phyloP scores from a whole-genome alignment of 192 early-diverging fungal species.

The Allomyces javanicus region DNA sequence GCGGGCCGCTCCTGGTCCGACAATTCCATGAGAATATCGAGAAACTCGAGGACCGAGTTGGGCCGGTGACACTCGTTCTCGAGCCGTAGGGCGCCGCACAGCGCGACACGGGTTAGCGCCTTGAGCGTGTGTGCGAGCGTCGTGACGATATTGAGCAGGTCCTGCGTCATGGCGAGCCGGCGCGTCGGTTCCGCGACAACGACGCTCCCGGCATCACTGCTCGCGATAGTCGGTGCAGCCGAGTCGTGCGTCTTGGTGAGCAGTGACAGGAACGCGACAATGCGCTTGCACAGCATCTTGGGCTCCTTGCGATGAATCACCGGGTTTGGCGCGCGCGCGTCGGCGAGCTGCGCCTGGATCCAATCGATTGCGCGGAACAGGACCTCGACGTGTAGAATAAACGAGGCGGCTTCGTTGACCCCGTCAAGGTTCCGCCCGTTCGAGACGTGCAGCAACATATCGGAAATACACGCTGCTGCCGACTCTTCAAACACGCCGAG shows the following conservation, averaged over 20 bases:
- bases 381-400: constrained; percentile 81
- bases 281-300: constrained; percentile 86
- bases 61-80: constrained; percentile 17
- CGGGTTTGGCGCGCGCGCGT: constrained; percentile 29
- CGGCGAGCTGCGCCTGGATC: constrained; percentile 50
- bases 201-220: constrained; percentile 4
- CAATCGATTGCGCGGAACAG: constrained; percentile 76
- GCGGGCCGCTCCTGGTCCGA: constrained; percentile 25
- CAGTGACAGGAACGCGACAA: constrained; percentile 83
- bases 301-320: constrained; percentile 33
- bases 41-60: constrained; percentile 16
- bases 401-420: constrained; percentile 58
- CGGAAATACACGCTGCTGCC: constrained; percentile 80
- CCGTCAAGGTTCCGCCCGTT: constrained; percentile 64
- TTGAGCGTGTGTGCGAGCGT: constrained; percentile 84
- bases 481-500: constrained; percentile 92
- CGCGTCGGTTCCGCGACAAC: constrained; percentile 23
- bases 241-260: constrained; percentile 44
- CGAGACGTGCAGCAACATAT: constrained; percentile 81
- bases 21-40: constrained; percentile 56
- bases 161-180: constrained; percentile 49
- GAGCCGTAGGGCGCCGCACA: constrained; percentile 62
- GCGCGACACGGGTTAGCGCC: constrained; percentile 68
- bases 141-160: constrained; percentile 74
- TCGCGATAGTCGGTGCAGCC: too few species aligned